phyloP scores from a whole-genome alignment of 2,329 filamentous ascomycete genomes.

The Monosporascus ibericus region DNA sequence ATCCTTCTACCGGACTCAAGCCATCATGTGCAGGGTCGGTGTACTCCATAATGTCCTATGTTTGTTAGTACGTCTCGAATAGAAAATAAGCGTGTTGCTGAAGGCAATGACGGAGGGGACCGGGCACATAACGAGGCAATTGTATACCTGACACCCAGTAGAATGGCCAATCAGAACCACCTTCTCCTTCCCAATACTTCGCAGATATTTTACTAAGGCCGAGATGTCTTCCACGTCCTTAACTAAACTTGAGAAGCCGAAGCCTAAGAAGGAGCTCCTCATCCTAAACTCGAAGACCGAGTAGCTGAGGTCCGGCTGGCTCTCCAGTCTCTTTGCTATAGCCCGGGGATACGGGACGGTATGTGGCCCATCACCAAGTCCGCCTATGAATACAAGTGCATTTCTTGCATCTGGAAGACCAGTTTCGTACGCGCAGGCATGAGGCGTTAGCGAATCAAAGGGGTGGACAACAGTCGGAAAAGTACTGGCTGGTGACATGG shows the following conservation, averaged over 20 bases:
- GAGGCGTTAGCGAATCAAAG: conserved; percentile 33
- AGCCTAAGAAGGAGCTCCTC: conserved; percentile 47
- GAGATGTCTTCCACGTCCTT: conserved; percentile 50
- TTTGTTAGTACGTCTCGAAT: conserved; percentile 4
- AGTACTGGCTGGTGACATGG: conserved; percentile 18
- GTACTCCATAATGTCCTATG: conserved; percentile 52
- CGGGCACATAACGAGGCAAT: neutral
- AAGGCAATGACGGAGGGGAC: no score
- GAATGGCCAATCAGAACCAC: conserved; percentile 54
- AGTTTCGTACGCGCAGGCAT: conserved; percentile 42
- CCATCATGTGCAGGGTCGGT: conserved; percentile 34
- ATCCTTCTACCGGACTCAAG: conserved; percentile 59
- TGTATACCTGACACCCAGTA: conserved; percentile 48
- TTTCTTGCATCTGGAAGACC: conserved; percentile 40
- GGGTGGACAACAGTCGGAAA: conserved; percentile 42
- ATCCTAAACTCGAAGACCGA: conserved; percentile 53
- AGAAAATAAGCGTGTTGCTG: neutral
- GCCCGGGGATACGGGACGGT: conserved; percentile 51
- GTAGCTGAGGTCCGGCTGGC: conserved; percentile 33
- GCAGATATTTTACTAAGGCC: conserved; percentile 47
- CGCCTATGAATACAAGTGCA: conserved; percentile 64
- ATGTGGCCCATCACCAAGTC: conserved; percentile 63
- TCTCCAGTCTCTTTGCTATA: conserved; percentile 38
- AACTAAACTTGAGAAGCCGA: conserved; percentile 42
- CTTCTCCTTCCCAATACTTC: conserved; percentile 41